Base-by-base conservation (phyloP, 2,329 filamentous ascomycete species). In the Colletotrichum lupini region DNA sequence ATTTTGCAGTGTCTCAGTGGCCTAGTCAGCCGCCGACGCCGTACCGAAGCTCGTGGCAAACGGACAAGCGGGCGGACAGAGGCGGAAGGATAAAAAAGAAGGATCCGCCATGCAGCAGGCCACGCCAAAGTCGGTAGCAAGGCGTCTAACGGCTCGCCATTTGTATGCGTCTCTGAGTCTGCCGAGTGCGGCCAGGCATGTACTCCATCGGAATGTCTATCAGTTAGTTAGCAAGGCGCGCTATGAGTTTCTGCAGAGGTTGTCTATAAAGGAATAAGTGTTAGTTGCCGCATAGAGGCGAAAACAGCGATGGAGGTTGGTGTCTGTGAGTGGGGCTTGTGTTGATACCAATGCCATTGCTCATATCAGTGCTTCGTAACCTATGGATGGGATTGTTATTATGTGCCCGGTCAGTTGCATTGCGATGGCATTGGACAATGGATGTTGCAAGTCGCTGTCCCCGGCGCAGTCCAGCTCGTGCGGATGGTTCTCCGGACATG, bases 111-210 rank as follows among this genome's bases (percentile, higher is more conserved):
- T 49, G 61, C 30, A 55, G 52, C 14, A 57, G 52, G 26, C 61
- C 30, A 67, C 62, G 63, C 62, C 62, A 42, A 63, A 63, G 68
- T 19, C 62, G 60, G 68, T 56, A 49, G 62, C 46, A 67, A 37
- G 35, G 56, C 65, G 65, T 58, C 37, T 61, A 49, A 59, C 55
- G 37, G 22, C 28, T 35, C 24, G 24, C 61, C 12, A 70, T 59
- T 24, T 19, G 62, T 14, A 46, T 53, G 62, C 19, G 16, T 53
- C 30, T 42, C 37, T 42, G 37, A 46, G 49, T 32, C 62, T 49
- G 16, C 42, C 42, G 7, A 9, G 42, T 19, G 7, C 37, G 37
- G 37, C 8, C 37, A 42, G 37, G 37, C 16, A 42, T 42, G 37
- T 42, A 42, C 37, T 19, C 37, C 16, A 42, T 42, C 37, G 37